Conservation (phyloP, 441 rosid species). For the Erysimum cheiri region DNA sequence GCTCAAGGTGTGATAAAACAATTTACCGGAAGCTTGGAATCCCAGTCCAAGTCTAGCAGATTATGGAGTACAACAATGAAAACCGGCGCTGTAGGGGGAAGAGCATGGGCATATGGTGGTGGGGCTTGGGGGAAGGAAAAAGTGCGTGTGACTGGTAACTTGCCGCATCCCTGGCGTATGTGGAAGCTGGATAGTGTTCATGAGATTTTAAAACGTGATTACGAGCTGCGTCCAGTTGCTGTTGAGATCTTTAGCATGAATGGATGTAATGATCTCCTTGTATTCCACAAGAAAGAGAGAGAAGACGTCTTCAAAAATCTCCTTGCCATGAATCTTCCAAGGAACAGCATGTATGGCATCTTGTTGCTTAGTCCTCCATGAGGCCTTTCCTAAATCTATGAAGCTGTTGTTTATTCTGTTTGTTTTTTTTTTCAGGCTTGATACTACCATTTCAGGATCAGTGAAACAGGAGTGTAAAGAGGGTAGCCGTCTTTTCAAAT, state of each 20-base stretch:
- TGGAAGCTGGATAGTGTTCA: conserved; percentile 97
- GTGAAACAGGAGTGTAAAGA: conserved; percentile 89
- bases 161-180: conserved; percentile 97
- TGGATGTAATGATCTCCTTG: conserved; percentile 98
- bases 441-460: conserved; percentile 95
- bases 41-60: conserved; percentile 85
- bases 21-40: conserved; percentile 67
- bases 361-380: conserved; percentile 31
- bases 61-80: conserved; percentile 69
- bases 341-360: conserved; percentile 89
- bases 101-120: conserved; percentile 99
- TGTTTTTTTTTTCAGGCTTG: conserved; percentile 69
- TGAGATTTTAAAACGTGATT: conserved; percentile 98
- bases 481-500: conserved; percentile 92
- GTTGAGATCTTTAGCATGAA: conserved; percentile 99
- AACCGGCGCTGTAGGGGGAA: conserved; percentile 72
- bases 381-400: conserved; percentile 20
- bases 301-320: conserved; percentile 98
- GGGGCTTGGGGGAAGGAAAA: conserved; percentile 99
- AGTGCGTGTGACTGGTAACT: conserved; percentile 70
- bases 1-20: conserved; percentile 98
- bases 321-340: conserved; percentile 95
- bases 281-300: conserved; percentile 98
- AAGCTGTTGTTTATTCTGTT: conserved; percentile 32
- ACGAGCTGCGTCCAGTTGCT: conserved; percentile 99